Conservation (phyloP, 1,139 yeast species). For the Magnusiomyces tetraspermus region DNA sequence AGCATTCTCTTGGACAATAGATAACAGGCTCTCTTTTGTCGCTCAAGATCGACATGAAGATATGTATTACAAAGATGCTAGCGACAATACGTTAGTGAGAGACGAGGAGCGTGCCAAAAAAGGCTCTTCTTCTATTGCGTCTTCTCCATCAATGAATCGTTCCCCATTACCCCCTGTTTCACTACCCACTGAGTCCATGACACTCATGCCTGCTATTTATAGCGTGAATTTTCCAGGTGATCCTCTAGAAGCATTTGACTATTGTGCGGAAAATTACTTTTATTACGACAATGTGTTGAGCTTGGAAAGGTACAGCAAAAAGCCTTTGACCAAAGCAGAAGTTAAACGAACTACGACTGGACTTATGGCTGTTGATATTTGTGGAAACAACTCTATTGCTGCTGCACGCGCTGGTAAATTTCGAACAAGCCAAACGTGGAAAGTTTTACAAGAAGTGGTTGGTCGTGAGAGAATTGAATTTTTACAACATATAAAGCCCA, state of each 20-base stretch:
- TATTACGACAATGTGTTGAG: constrained; percentile 23
- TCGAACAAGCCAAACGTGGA: constrained; percentile 64
- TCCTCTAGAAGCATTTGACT: constrained; percentile 21
- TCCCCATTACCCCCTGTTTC: constrained; percentile 6
- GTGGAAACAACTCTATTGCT: constrained; percentile 49
- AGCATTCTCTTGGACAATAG: constrained; percentile 50
- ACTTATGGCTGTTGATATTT: constrained; percentile 40
- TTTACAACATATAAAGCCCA: constrained; percentile 10
- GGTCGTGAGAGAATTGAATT: constrained; percentile 36
- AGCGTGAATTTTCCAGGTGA: constrained; percentile 29
- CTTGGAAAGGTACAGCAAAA: constrained; percentile 31
- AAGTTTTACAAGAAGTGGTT: constrained; percentile 48
- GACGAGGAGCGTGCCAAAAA: constrained; percentile 5
- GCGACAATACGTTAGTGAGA: neutral
- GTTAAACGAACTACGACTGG: constrained; percentile 39
- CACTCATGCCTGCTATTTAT: constrained; percentile 11
- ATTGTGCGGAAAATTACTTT: constrained; percentile 27
- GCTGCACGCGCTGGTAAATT: constrained; percentile 46
- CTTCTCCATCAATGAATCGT: constrained; percentile 7
- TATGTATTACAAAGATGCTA: constrained; percentile 7
- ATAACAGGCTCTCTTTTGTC: constrained; percentile 44
- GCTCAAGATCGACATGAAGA: constrained; percentile 38
- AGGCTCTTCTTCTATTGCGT: neutral
- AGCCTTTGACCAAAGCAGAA: constrained; percentile 19
- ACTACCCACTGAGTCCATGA: neutral